Evolutionary conservation across 164 flowering plant species (phyloP).

Genomic region (Magnolia changhungtana): DNA sequence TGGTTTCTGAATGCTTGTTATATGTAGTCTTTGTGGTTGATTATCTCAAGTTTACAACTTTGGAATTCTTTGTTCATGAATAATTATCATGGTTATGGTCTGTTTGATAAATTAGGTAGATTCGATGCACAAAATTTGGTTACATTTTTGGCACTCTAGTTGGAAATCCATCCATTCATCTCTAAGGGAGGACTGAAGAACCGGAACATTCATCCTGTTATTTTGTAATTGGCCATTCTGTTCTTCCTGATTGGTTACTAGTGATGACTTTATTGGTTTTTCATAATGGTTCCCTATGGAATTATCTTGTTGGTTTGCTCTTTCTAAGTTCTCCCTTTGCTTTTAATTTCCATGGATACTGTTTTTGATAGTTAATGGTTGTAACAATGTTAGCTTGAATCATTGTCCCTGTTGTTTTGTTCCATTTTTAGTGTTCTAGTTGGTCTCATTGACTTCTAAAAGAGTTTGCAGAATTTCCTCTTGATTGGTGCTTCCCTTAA

Average conservation of each 20-base stretch:
- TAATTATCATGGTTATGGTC: neutral
- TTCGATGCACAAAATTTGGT: too few species aligned
- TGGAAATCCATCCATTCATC: too few species aligned
- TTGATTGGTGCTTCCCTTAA: too few species aligned
- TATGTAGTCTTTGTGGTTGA: neutral
- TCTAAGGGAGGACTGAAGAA: too few species aligned
- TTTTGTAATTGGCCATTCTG: neutral
- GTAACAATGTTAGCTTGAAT: too few species aligned
- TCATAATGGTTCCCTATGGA: neutral
- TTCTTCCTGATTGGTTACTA: neutral
- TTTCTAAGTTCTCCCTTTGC: too few species aligned
- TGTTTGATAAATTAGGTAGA: neutral
- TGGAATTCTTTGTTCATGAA: neutral
- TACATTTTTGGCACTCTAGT: too few species aligned
- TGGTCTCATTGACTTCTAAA: too few species aligned
- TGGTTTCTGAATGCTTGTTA: neutral
- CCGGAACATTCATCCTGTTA: neutral
- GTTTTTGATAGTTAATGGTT: neutral
- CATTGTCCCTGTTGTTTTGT: neutral
- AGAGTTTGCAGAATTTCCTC: too few species aligned
- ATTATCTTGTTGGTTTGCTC: too few species aligned
- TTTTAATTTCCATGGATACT: too few species aligned
- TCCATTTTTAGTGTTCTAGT: neutral
- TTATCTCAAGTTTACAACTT: neutral
- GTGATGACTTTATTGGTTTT: neutral